These are phyloP conservation scores for Colletotrichum tropicicola DNA, from an alignment of 2,329 filamentous ascomycete species.

Conservation along the genomic window DNA sequence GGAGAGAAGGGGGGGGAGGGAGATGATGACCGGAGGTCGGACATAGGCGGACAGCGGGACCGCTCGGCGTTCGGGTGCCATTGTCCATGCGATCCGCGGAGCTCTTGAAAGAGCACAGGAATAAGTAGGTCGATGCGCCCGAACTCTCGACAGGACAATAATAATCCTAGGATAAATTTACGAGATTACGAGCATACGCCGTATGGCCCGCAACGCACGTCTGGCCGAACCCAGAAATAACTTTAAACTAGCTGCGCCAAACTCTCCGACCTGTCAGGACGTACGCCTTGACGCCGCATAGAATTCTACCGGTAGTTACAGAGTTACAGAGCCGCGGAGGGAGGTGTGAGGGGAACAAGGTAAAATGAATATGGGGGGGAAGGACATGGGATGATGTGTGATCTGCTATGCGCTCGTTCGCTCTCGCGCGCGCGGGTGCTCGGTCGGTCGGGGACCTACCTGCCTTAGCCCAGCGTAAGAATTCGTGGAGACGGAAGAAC, in stretches of 20 bases:
- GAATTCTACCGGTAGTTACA: neutral
- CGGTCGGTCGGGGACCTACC: neutral
- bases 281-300: neutral
- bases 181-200: too few relatives aligned
- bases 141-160: too few relatives aligned
- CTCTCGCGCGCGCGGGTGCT: neutral
- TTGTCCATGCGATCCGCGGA: slow-evolving; percentile 10
- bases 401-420: too few relatives aligned
- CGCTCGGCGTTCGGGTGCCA: neutral
- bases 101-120: too few relatives aligned
- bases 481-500: too few relatives aligned
- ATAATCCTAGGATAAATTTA: too few relatives aligned
- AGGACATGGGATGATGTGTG: neutral
- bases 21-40: neutral
- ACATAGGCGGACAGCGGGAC: neutral
- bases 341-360: too few relatives aligned
- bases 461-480: neutral
- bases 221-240: neutral
- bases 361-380: too few relatives aligned
- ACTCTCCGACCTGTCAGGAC: neutral
- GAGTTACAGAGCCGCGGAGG: too few relatives aligned
- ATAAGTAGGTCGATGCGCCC: too few relatives aligned
- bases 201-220: too few relatives aligned
- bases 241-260: neutral
- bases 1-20: neutral